Conservation (phyloP, 2,329 filamentous ascomycete species). For the Diplodia sapinea region DNA sequence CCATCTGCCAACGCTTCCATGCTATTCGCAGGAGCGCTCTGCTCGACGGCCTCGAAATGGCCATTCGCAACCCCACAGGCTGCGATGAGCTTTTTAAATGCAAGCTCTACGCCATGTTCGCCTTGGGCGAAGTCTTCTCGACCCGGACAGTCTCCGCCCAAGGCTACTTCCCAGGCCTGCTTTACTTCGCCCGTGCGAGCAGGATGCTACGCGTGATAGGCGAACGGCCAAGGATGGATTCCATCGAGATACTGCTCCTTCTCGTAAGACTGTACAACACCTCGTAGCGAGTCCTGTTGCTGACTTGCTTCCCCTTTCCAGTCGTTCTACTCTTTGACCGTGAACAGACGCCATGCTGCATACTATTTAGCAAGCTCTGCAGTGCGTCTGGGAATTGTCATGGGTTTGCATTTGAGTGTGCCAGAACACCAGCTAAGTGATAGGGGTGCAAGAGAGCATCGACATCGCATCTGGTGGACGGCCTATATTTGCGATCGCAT, state of each 20-base stretch:
- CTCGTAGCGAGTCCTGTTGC: not conserved
- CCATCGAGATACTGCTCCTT: slow-evolving; percentile 53
- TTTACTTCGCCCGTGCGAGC: slow-evolving; percentile 52
- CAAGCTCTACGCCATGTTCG: slow-evolving; percentile 55
- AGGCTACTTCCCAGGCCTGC: slow-evolving; percentile 51
- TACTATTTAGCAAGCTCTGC: slow-evolving; percentile 54
- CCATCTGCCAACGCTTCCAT: slow-evolving; percentile 52
- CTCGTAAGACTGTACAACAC: slow-evolving; percentile 44
- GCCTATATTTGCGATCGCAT: slow-evolving; percentile 44
- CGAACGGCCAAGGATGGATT: slow-evolving; percentile 53
- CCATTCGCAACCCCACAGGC: slow-evolving; percentile 45
- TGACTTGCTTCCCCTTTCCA: slow-evolving; percentile 33
- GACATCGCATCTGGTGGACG: slow-evolving; percentile 46
- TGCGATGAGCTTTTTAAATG: slow-evolving; percentile 46
- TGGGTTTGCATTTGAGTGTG: slow-evolving; percentile 53
- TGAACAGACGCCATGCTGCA: slow-evolving; percentile 55
- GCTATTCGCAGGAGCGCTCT: slow-evolving; percentile 51
- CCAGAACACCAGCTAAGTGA: slow-evolving; percentile 51
- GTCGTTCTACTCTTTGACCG: slow-evolving; percentile 53
- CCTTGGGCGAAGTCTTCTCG: slow-evolving; percentile 56
- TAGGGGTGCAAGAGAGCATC: slow-evolving; percentile 41
- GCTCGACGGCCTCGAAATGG: slow-evolving; percentile 47
- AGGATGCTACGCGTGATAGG: slow-evolving; percentile 49
- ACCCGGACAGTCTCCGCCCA: slow-evolving; percentile 45
- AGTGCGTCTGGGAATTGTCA: slow-evolving; percentile 52